A percentile compares a stretch with the other conserved stretches of the same genome.
These are phyloP conservation scores for Arabidopsis hybrid DNA, from an alignment of 441 rosid species.

Conservation along the genomic window DNA sequence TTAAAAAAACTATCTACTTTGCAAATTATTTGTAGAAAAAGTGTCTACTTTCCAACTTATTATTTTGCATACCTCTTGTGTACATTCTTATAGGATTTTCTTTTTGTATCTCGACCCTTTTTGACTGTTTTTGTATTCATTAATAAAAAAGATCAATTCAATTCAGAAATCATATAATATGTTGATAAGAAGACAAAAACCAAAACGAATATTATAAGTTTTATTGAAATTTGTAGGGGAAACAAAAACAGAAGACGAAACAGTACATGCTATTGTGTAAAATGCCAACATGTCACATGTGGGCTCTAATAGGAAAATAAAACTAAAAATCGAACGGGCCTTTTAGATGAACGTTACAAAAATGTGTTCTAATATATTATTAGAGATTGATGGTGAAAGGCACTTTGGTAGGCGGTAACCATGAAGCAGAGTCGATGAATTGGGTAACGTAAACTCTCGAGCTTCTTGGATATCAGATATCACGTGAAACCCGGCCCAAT, in stretches of 20 bases:
- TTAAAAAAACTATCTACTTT: too few relatives aligned
- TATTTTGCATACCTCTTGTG: too few relatives aligned
- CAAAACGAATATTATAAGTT: too few relatives aligned
- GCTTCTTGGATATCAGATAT: conserved; percentile 16
- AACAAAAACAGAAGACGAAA: not conserved
- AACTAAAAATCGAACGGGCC: not conserved
- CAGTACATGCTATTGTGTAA: not conserved
- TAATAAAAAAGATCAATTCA: too few relatives aligned
- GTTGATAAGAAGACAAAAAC: not conserved
- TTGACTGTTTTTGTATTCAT: too few relatives aligned
- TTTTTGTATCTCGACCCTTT: too few relatives aligned
- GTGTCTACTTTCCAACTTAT: too few relatives aligned
- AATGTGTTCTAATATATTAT: not conserved
- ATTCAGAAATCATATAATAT: too few relatives aligned
- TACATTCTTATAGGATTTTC: too few relatives aligned
- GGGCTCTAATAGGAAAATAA: not conserved
- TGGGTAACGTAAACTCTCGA: conserved; percentile 22
- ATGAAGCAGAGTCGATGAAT: conserved; percentile 31
- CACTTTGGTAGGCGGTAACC: conserved; percentile 28
- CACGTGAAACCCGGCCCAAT: conserved; percentile 36
- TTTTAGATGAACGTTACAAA: not conserved
- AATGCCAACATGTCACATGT: not conserved
- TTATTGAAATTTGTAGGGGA: not conserved
- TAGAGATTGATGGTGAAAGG: conserved; percentile 21
- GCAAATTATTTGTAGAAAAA: too few relatives aligned